These are phyloP conservation scores for Geranium rotundifolium DNA, from an alignment of 345 rosid species.

Conservation along the genomic window DNA sequence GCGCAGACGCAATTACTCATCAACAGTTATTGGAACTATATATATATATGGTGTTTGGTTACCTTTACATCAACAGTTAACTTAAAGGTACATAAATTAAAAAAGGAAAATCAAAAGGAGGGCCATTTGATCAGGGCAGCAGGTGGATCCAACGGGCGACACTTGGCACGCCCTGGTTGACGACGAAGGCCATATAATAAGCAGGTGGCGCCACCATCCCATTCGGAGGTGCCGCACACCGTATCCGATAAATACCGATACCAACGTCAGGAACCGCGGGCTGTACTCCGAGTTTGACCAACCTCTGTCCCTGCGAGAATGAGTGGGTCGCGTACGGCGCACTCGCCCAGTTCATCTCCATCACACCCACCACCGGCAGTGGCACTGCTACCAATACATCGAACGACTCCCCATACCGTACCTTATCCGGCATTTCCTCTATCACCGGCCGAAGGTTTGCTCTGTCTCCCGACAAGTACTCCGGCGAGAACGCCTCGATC, in stretches of 20 bases:
- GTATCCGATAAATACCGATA: slow-evolving; percentile 37
- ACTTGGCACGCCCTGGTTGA: slow-evolving; percentile 88
- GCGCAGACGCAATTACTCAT: no score
- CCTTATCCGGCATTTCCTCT: slow-evolving; percentile 34
- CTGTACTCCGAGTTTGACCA: slow-evolving; percentile 52
- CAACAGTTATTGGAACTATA: no score
- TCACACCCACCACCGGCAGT: slow-evolving; percentile 61
- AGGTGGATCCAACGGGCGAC: slow-evolving; percentile 75
- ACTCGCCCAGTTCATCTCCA: slow-evolving; percentile 45
- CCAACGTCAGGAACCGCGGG: slow-evolving; percentile 36
- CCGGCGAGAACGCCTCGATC: slow-evolving; percentile 82
- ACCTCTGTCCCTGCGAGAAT: slow-evolving; percentile 72
- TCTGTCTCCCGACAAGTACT: slow-evolving; percentile 64
- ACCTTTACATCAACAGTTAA: no score
- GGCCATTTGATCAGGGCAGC: slow-evolving; percentile 20
- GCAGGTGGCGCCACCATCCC: slow-evolving; percentile 80
- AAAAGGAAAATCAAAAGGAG: no score
- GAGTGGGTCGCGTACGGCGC: slow-evolving; percentile 88
- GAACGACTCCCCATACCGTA: slow-evolving; percentile 41
- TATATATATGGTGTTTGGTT: no score
- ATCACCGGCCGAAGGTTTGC: slow-evolving; percentile 64
- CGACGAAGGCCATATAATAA: slow-evolving; percentile 80
- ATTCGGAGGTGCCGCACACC: slow-evolving; percentile 62
- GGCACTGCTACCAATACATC: slow-evolving; percentile 40
- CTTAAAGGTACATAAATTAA: no score